phyloP scores from a whole-genome alignment of 306 rosid genomes.

The Cucurbita moschata region DNA sequence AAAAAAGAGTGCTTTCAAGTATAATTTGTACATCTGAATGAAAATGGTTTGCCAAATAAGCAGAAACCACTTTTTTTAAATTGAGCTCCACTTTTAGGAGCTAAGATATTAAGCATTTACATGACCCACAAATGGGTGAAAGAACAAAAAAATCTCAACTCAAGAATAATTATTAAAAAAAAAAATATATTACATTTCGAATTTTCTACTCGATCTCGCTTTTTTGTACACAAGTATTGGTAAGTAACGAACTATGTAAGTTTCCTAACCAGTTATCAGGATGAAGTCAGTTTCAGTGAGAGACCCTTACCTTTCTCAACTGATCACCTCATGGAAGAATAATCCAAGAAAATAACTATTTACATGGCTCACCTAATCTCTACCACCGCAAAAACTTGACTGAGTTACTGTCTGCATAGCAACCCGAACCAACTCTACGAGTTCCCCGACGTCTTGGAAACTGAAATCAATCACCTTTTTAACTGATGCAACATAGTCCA shows the following conservation, averaged over 20 bases:
- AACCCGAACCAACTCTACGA: slow-evolving; percentile 35
- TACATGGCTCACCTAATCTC: slow-evolving; percentile 54
- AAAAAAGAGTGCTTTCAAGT: background rate
- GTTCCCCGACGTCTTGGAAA: slow-evolving; percentile 73
- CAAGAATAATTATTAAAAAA: background rate
- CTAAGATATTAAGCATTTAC: slow-evolving; percentile 21
- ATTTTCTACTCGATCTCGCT: slow-evolving; percentile 54
- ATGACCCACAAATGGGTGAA: background rate
- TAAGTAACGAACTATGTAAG: slow-evolving; percentile 18
- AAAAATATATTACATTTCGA: background rate
- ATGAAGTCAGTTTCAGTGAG: background rate
- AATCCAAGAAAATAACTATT: slow-evolving; percentile 9
- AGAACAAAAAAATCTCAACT: background rate
- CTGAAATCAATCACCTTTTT: slow-evolving; percentile 58
- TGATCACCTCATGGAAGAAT: background rate
- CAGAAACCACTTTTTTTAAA: slow-evolving; percentile 27
- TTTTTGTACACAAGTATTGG: slow-evolving; percentile 83
- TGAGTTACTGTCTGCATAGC: slow-evolving; percentile 44
- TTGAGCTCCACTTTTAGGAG: slow-evolving; percentile 23
- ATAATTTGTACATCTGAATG: background rate
- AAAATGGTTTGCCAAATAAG: slow-evolving; percentile 16
- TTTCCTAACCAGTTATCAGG: background rate
- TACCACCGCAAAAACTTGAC: slow-evolving; percentile 43
- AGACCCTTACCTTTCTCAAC: background rate
- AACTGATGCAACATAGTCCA: slow-evolving; percentile 33